Evolutionary conservation across 768 basidiomycete species (phyloP), one percentile per base, ranked within the genome.

Genomic region (Agaricus subrufescens): DNA sequence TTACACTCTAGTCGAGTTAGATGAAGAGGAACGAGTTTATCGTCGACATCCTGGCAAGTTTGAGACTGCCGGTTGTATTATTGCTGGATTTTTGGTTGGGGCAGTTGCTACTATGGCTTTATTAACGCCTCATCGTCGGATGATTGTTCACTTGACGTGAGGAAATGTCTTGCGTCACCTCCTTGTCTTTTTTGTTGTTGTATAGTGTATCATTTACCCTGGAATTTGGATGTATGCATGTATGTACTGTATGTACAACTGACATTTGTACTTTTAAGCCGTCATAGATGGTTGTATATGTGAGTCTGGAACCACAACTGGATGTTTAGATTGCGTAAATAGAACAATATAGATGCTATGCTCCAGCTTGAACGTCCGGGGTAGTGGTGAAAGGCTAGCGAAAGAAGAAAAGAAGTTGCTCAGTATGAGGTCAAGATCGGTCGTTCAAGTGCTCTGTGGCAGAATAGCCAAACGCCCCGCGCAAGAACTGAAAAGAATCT

Each of bases 11-110:
- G 51, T 51, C 15, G 29, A 51, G 12, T 58, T 60, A 30, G 60
- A 59, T 8, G 61, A 61, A 19, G 19, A 19, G 7, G 51, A 57
- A 38, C 47, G 48, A 2, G 43, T 52, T 3, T 43, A 50, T 46
- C 53, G 52, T 23, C 63, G 63, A 8, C 53, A 68, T 19, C 58
- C 63, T 5, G 61, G 57, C 23, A 61, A 70, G 19, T 60, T 63
- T 4, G 74, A 75, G 42, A 72, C 70, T 4, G 70, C 74, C 3
- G 72, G 72, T 10, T 72, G 69, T 54, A 57, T 75, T 15, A 71
- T 75, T 26, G 72, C 84, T 23, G 86, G 85, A 38, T 81, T 87
- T 62, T 70, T 87, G 48, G 63, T 71, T 42, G 71, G 71, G 23
- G 69, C 71, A 8, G 67, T 71, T 54, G 60, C 70, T 38, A 73